Percentiles rank a stretch among this genome's conserved stretches.
phyloP scores from a whole-genome alignment of 2,329 filamentous ascomycete species.

The Colletotrichum salicis region DNA sequence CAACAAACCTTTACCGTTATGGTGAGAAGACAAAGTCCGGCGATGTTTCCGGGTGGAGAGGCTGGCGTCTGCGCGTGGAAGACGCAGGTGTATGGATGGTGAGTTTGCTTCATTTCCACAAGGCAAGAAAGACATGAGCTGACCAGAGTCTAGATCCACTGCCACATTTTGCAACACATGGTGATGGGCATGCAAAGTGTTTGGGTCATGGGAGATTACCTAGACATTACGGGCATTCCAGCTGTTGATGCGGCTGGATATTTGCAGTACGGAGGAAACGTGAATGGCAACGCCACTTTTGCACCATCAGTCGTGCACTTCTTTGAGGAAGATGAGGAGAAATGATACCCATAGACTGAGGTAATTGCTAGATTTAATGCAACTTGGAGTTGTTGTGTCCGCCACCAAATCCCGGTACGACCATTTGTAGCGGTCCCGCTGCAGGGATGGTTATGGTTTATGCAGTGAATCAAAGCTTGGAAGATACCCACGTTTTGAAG shows the following conservation, averaged over 20 bases:
- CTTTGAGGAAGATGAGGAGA: slow-evolving; percentile 16
- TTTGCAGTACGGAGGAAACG: slow-evolving; percentile 55
- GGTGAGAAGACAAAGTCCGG: slow-evolving; percentile 49
- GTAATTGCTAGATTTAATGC: not conserved
- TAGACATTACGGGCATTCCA: slow-evolving; percentile 38
- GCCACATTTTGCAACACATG: slow-evolving; percentile 68
- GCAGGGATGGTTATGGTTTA: not conserved
- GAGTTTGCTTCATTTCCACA: not conserved
- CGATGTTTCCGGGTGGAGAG: slow-evolving; percentile 66
- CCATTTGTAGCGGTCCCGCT: not conserved
- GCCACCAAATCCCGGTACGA: too few relatives aligned
- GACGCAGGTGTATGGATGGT: slow-evolving; percentile 69
- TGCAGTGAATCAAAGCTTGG: not conserved
- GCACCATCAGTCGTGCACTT: slow-evolving; percentile 35
- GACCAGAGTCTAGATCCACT: slow-evolving; percentile 56
- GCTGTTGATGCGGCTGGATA: slow-evolving; percentile 52
- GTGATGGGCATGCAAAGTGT: slow-evolving; percentile 59
- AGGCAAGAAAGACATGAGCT: not conserved
- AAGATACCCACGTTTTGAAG: not conserved
- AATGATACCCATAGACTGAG: not conserved
- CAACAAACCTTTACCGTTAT: slow-evolving; percentile 68
- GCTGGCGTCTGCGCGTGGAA: slow-evolving; percentile 63
- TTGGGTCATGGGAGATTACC: slow-evolving; percentile 41
- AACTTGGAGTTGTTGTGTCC: not conserved
- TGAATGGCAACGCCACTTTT: slow-evolving; percentile 51